These are phyloP conservation scores for Peronospora farinosa DNA, from an alignment of 352 stramenopile species.

Conservation along the genomic window DNA sequence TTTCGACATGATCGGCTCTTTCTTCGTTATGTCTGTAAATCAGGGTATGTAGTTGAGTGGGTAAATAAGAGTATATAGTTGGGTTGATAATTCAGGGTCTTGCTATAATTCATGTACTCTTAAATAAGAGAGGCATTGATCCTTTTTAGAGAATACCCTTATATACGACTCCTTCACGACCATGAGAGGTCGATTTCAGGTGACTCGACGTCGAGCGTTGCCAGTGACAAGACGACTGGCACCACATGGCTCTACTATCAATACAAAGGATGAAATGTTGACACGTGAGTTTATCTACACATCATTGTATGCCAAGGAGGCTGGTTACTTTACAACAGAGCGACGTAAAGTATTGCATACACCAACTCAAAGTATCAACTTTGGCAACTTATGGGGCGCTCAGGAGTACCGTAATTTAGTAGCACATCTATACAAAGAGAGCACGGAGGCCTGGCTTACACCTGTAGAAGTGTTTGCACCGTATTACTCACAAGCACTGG, in stretches of 20 bases:
- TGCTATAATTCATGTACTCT: not conserved
- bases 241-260: not conserved
- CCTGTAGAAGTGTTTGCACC: constrained; percentile 87
- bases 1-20: constrained; percentile 51
- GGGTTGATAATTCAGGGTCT: not conserved
- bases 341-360: constrained; percentile 69
- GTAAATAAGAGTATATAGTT: not conserved
- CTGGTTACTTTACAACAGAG: constrained; percentile 79
- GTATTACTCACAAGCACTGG: constrained; percentile 83
- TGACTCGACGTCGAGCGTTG: not conserved
- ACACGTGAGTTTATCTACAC: constrained; percentile 83
- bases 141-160: too few species aligned
- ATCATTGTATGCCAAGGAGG: constrained; percentile 69
- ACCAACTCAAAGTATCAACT: constrained; percentile 55
- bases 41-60: not conserved
- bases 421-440: constrained; percentile 58
- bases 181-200: not conserved
- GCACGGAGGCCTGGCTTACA: constrained; percentile 83
- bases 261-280: constrained; percentile 28
- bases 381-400: constrained; percentile 68
- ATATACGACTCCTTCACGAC: not conserved
- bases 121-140: not conserved
- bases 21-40: not conserved
- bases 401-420: constrained; percentile 64
- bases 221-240: not conserved